Percentiles rank a stretch among this genome's conserved stretches.
Conservation (phyloP, 495 filamentous ascomycete species). For the Xylaria nigripes region DNA sequence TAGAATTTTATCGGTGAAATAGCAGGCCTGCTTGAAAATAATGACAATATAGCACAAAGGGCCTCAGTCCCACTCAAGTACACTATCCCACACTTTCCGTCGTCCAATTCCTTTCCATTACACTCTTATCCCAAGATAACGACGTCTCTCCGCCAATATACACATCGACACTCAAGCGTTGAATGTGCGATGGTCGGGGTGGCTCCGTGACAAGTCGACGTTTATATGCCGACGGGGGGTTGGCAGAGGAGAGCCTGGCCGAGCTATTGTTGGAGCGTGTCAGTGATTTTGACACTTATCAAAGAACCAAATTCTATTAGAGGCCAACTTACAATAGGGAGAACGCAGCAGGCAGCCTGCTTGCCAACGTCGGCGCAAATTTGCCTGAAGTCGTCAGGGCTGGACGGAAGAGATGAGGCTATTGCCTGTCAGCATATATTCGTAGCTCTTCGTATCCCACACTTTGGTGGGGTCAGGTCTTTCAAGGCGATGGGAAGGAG, state of each 20-base stretch:
- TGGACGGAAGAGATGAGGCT: conserved; percentile 1
- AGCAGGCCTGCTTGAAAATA: no score
- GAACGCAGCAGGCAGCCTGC: conserved; percentile 10
- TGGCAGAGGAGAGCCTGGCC: conserved; percentile 8
- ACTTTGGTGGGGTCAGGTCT: not conserved
- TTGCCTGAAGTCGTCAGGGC: conserved; percentile 1
- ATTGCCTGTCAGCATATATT: not conserved
- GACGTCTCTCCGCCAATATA: not conserved
- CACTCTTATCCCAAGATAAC: not conserved
- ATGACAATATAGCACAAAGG: no score
- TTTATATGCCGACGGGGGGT: conserved; percentile 2
- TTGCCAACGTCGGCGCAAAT: conserved; percentile 12
- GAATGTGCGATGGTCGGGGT: not conserved
- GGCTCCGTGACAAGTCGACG: not conserved
- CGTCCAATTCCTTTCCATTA: no score
- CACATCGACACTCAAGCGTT: not conserved
- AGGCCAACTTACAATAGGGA: conserved; percentile 10
- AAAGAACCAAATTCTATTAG: not conserved
- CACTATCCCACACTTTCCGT: no score
- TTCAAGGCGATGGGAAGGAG: no score
- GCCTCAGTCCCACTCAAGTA: no score
- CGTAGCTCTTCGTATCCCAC: not conserved
- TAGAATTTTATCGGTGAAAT: no score
- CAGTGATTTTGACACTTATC: not conserved
- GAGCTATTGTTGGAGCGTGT: conserved; percentile 3